Evolutionary conservation across 2,329 filamentous ascomycete species (phyloP), one percentile per base, ranked within the genome.

Genomic region (Paracamarosporium sp.): DNA sequence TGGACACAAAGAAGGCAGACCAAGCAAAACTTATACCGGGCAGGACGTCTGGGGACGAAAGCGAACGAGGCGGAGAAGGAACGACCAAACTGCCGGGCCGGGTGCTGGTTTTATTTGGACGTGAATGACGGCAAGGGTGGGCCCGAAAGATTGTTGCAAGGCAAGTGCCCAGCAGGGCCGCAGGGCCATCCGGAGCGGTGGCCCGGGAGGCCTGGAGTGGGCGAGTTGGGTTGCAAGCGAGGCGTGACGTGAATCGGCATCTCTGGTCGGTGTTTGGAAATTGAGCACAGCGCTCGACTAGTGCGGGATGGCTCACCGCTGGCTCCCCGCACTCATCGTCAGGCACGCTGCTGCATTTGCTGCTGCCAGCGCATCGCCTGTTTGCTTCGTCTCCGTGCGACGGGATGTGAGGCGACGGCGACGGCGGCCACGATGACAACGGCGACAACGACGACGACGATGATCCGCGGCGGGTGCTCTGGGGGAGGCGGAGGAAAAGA

Each of bases 51-150:
- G 63, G 55, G 58, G 48, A 22, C 50, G 51, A 55, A 60, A 38
- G 57, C 52, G 60, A 47, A 53, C 63, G 66, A 64, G 68, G 69
- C 66, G 69, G 63, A 65, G 65, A 68, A 56, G 51, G 57, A 35
- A 56, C 30, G 35, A 43, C 47, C 31, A 60, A 41, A 52, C 53
- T 55, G 45, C 59, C 57, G 72, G 72, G 72, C 66, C 62, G 50
- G 53, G 50, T 61, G 54, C 61, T 59, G 55, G 58, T 55, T 66
- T 70, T 64, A 67, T n/a, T n/a, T n/a, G n/a, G n/a, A n/a, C n/a
- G n/a, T n/a, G n/a, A n/a, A 75, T 73, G 71, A 73, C 70, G 72
- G 71, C 70, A 73, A 71, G 71, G 67, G 66, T 69, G 72, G 69
- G 64, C 67, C 63, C 50, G 58, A 69, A 62, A 59, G 52, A 59